Conservation (phyloP, 352 stramenopile species). For the Globisporangium nagaii region DNA sequence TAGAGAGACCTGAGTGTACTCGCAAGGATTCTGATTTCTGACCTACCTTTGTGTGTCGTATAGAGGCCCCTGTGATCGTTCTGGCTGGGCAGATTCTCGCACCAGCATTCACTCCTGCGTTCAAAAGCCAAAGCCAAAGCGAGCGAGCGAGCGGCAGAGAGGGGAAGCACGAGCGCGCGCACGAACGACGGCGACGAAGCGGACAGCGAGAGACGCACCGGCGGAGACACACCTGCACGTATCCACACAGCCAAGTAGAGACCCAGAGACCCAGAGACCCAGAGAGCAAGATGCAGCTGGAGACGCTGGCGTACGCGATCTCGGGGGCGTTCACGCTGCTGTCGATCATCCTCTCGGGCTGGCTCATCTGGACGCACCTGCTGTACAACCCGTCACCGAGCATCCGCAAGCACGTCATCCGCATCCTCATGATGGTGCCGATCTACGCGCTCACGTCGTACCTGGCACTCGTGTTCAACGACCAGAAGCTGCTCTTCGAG, state of each 20-base stretch:
- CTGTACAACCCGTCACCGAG: constrained; percentile 76
- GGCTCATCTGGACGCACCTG: constrained; percentile 87
- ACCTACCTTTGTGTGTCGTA: too few relatives aligned
- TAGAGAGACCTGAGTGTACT: too few relatives aligned
- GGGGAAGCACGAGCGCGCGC: background rate
- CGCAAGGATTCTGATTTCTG: too few relatives aligned
- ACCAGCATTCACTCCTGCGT: too few relatives aligned
- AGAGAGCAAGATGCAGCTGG: constrained; percentile 55
- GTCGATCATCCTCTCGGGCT: constrained; percentile 74
- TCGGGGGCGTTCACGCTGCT: constrained; percentile 85
- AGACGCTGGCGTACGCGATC: constrained; percentile 86
- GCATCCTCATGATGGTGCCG: constrained; percentile 93
- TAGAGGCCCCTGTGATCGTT: too few relatives aligned
- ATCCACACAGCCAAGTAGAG: too few relatives aligned
- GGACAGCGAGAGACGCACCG: background rate
- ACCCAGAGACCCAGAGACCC: background rate
- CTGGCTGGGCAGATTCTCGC: too few relatives aligned
- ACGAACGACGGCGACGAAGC: too few relatives aligned
- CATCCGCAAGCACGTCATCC: constrained; percentile 90
- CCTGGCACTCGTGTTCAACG: constrained; percentile 86
- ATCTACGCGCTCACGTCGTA: constrained; percentile 91
- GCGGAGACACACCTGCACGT: background rate
- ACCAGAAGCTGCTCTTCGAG: constrained; percentile 88
- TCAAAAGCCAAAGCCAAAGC: too few relatives aligned
- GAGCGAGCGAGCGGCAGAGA: background rate